Evolutionary conservation across 371 early-diverging fungal genomes (phyloP), one percentile per base, ranked within the genome.

Genomic region (Choanephora cucurbitarum): DNA sequence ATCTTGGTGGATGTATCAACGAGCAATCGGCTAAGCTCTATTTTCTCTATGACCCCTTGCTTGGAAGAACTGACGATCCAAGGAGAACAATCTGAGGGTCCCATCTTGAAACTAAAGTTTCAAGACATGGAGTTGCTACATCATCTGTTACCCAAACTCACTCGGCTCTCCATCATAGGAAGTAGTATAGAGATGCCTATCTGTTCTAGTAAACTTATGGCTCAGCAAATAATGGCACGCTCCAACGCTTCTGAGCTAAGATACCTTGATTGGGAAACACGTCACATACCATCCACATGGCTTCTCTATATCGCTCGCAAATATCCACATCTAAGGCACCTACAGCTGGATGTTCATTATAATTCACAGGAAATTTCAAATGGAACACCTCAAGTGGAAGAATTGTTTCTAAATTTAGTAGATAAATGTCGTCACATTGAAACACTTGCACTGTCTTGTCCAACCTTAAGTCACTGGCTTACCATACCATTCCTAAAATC

Each of bases 111-210:
- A 5, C 23, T 61, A 23, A 51, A 50, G 3, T 5, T 61, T 13
- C 39, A 55, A n/a, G 56, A 61, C 41, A 41, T 61, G 5, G 61
- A 61, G 40, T 10, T 44, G 5, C 45, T 61, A 14, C 61, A 61
- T 33, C 37, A 4, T 11, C 1, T 50, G 0, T 32, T 61, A 17
- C 56, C 55, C 7, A 17, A 24, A 7, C 21, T 61, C 8, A 44
- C 37, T 10, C 7, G 15, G 2, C n/a, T 61, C 7, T 2, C 24
- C 1, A 49, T 61, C 31, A 43, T 18, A 15, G 56, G 56, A 45
- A 44, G 45, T 17, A 44, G 28, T 24, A 61, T 61, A 17, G 41
- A 61, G 13, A 18, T 55, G 56, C 31, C 46, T 13, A 50, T 51
- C 3, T 28, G n/a, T n/a, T 19, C 33, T n/a, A 23, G 37, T 10